These are phyloP conservation scores for Annulohypoxylon moriforme DNA, from an alignment of 495 filamentous ascomycete genomes.

Conservation along the genomic window DNA sequence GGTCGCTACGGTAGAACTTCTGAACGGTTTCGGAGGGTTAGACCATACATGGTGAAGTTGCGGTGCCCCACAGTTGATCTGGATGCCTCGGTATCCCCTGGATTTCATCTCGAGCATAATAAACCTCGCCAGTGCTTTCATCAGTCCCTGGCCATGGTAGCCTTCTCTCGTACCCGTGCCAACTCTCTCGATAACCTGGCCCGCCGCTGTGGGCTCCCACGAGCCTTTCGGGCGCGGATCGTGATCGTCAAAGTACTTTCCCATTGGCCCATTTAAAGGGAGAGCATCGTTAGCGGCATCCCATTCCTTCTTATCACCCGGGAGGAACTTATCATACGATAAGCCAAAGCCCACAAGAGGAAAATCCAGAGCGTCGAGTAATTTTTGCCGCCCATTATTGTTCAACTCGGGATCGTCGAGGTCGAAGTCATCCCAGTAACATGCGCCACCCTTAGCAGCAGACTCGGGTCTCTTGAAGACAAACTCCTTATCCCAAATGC, in stretches of 20 bases:
- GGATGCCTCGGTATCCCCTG: slow-evolving; percentile 37
- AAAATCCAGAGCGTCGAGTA: slow-evolving; percentile 39
- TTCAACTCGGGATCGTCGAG: slow-evolving; percentile 37
- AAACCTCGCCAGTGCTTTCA: slow-evolving; percentile 32
- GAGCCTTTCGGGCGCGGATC: slow-evolving; percentile 35
- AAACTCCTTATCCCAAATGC: slow-evolving; percentile 61
- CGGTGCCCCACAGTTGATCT: slow-evolving; percentile 38
- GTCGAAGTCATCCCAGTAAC: slow-evolving; percentile 55
- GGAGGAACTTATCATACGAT: slow-evolving; percentile 36
- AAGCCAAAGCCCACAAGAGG: slow-evolving; percentile 37
- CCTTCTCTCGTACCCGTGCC: slow-evolving; percentile 30
- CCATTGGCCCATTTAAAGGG: slow-evolving; percentile 27
- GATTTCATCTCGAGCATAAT: slow-evolving; percentile 44
- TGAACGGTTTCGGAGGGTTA: slow-evolving; percentile 35
- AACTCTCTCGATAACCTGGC: slow-evolving; percentile 37
- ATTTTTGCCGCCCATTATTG: slow-evolving; percentile 19
- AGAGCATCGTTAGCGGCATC: slow-evolving; percentile 13
- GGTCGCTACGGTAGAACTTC: slow-evolving; percentile 26
- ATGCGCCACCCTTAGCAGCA: slow-evolving; percentile 50
- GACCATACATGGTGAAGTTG: slow-evolving; percentile 36
- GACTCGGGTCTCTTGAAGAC: slow-evolving; percentile 56
- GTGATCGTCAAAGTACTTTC: slow-evolving; percentile 25
- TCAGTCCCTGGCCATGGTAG: slow-evolving; percentile 29
- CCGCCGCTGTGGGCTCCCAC: slow-evolving; percentile 34
- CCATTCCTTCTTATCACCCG: slow-evolving; percentile 30